A percentile compares a stretch with the other conserved stretches of the same genome.
These are phyloP conservation scores for Wallacemonas sp. DNA, from an alignment of 208 protist species.

Conservation along the genomic window DNA sequence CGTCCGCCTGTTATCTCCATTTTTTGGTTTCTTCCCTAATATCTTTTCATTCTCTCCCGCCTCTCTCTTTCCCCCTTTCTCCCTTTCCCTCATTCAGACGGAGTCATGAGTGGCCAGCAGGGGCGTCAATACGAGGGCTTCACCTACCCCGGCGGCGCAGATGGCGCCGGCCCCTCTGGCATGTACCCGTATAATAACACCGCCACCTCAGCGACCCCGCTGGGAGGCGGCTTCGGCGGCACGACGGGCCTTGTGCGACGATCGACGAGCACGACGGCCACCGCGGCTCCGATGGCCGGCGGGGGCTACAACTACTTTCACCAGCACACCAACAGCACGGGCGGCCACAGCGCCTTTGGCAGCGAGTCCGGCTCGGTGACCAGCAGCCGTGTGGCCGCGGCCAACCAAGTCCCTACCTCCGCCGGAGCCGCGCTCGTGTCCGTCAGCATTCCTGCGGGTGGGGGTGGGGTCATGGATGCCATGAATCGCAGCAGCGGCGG, in stretches of 20 bases:
- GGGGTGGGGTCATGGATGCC: slow-evolving; percentile 8
- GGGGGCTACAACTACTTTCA: slow-evolving; percentile 55
- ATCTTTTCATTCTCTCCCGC: slow-evolving; percentile 18
- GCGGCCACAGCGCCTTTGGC: slow-evolving; percentile 41
- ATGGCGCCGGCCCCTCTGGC: slow-evolving; percentile 1
- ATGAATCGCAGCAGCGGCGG: background rate
- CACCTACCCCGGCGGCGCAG: slow-evolving; percentile 18
- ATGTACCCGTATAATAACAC: slow-evolving; percentile 20
- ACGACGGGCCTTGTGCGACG: slow-evolving; percentile 36
- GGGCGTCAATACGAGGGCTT: slow-evolving; percentile 30
- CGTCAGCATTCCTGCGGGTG: slow-evolving; percentile 6
- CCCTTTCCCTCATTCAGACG: background rate
- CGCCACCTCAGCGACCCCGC: background rate
- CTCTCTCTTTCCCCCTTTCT: slow-evolving; percentile 3
- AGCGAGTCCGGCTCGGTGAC: slow-evolving; percentile 43
- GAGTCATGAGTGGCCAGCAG: slow-evolving; percentile 22
- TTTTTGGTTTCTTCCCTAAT: too few species aligned
- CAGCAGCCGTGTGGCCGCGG: slow-evolving; percentile 4
- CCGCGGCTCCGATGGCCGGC: background rate
- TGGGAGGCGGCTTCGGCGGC: background rate
- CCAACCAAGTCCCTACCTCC: background rate
- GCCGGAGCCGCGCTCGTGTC: slow-evolving; percentile 1
- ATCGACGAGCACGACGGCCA: slow-evolving; percentile 12
- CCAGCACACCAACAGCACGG: slow-evolving; percentile 37
- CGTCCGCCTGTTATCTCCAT: too few species aligned